Evolutionary conservation across 73 alveolate genomes (phyloP).

Genomic region (Breviolum minutum): DNA sequence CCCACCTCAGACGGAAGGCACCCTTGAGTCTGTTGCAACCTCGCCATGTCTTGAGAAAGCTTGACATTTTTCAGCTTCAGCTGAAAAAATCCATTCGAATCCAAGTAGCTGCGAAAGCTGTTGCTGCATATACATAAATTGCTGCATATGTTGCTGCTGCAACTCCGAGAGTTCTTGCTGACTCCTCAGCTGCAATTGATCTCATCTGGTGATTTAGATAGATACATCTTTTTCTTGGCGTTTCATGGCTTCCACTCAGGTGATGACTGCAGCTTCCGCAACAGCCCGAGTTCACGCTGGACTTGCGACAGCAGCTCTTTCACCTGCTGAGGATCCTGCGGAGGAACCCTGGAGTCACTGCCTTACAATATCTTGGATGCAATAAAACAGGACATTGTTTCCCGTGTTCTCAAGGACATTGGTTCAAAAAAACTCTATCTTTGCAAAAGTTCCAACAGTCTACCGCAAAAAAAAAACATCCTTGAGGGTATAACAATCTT

Average conservation of each 20-base stretch:
- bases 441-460: no score
- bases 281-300: conserved; percentile 49
- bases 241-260: no score
- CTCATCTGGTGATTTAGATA: no score
- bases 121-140: conserved; percentile 81
- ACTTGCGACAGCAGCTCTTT: conserved; percentile 63
- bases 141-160: conserved; percentile 68
- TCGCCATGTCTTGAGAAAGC: background rate
- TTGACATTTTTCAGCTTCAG: background rate
- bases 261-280: conserved; percentile 38
- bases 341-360: background rate
- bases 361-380: no score
- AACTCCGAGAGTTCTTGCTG: conserved; percentile 57
- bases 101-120: conserved; percentile 70
- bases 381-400: no score
- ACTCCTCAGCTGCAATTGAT: conserved; percentile 26
- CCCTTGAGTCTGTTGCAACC: conserved; percentile 41
- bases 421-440: no score
- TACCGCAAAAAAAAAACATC: no score
- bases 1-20: background rate
- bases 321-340: conserved; percentile 64
- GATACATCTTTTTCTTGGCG: no score
- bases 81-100: background rate
- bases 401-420: background rate
- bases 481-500: no score